Evolutionary conservation across 2,329 filamentous ascomycete species (phyloP), one percentile per base, ranked within the genome.

Genomic region (Aspergillus alliaceus): DNA sequence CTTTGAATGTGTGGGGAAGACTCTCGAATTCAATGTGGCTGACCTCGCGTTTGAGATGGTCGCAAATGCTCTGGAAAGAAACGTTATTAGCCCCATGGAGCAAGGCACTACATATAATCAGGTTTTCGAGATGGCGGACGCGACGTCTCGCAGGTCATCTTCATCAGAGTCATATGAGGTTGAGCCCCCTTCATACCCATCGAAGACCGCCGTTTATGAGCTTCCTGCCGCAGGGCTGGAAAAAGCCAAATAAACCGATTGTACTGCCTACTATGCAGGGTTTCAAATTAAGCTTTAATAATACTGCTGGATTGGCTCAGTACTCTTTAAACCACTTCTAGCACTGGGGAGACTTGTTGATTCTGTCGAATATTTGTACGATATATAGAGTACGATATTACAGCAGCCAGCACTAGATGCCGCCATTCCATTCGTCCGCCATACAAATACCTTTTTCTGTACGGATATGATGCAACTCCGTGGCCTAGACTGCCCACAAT

Each of bases 1-100:
- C 6, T 56, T 60, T 42, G 53, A 59, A 27, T 60, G 59, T 24
- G 56, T 53, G 2, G 56, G 56, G 4, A 56, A 56, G 12, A 51
- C 51, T 4, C 24, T 53, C 1, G 39, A 42, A 20, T 56, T 54
- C 20, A 42, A 27, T 29, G 20, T 47, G n/a, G 11, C 39, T 3
- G 53, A 54, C 37, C 27, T 60, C 2, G 44, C 31, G 2, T 48
- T 59, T 9, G 34, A 42, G 1, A 42, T 59, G 11, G 32, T 57
- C 20, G 35, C 50, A 4, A n/a, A 48, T 15, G 29, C n/a, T n/a
- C n/a, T n/a, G n/a, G n/a, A n/a, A n/a, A n/a, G n/a, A n/a, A n/a
- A n/a, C n/a, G n/a, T n/a, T n/a, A n/a, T n/a, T n/a, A n/a, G n/a
- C n/a, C 31, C 25, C 8, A 31, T 20, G 12, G 40, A 53, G 32